phyloP scores from a whole-genome alignment of 2,329 filamentous ascomycete genomes.

The Colletotrichum neosansevieriae region DNA sequence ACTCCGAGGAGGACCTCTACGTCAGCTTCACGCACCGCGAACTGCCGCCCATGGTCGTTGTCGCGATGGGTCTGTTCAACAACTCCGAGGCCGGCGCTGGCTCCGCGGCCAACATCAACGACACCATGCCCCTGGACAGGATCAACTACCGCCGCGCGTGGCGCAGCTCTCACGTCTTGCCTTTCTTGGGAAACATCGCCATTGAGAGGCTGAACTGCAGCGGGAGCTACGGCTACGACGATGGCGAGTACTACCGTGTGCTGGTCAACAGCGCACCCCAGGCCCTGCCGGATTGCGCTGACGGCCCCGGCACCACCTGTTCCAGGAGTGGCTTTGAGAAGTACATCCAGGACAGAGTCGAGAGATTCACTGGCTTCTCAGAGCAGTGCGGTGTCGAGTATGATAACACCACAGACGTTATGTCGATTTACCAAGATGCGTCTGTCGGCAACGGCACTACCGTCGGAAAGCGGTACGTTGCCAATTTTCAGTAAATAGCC shows the following conservation, averaged over 20 bases:
- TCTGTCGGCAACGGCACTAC: constrained; percentile 44
- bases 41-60: constrained; percentile 73
- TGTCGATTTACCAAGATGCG: constrained; percentile 50
- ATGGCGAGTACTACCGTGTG: constrained; percentile 63
- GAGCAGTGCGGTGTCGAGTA: constrained; percentile 53
- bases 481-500: not conserved
- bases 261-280: constrained; percentile 59
- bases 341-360: constrained; percentile 53
- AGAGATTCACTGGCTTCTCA: constrained; percentile 55
- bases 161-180: constrained; percentile 72
- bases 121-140: constrained; percentile 72
- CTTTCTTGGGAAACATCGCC: constrained; percentile 75
- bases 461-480: constrained; percentile 44
- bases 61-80: constrained; percentile 78
- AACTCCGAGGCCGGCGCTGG: constrained; percentile 67
- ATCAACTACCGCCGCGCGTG: constrained; percentile 74
- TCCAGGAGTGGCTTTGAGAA: constrained; percentile 53
- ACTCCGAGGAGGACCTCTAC: constrained; percentile 68
- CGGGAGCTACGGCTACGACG: constrained; percentile 65
- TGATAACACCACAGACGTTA: constrained; percentile 50
- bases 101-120: constrained; percentile 62
- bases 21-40: constrained; percentile 78
- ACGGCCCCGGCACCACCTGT: constrained; percentile 59
- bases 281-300: constrained; percentile 54
- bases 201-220: constrained; percentile 73